A percentile compares a stretch with the other conserved stretches of the same genome.
Evolutionary conservation across 1,284 basidiomycete species (phyloP).

Genomic region (Bondarzewia mesenterica): DNA sequence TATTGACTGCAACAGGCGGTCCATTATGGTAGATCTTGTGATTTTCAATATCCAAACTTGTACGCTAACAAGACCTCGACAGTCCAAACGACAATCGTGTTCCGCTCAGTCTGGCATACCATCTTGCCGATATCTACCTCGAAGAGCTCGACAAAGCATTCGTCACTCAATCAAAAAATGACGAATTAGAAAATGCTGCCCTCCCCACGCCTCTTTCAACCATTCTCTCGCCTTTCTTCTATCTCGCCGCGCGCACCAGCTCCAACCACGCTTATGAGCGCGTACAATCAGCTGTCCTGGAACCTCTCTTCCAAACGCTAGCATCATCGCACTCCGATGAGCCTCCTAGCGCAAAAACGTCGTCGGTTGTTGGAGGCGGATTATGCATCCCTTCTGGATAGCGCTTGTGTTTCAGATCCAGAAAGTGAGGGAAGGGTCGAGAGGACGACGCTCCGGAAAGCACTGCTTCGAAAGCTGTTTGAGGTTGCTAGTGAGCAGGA

Average conservation of each 20-base stretch:
- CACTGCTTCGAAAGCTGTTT: constrained; percentile 62
- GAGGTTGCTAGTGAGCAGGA: constrained; percentile 67
- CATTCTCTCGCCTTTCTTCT: constrained; percentile 63
- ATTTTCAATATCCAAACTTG: neutral
- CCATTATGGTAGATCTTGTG: constrained; percentile 62
- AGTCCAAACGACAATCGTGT: constrained; percentile 72
- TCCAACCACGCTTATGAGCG: constrained; percentile 60
- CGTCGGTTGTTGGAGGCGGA: constrained; percentile 26
- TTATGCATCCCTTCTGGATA: constrained; percentile 37
- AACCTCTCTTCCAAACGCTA: constrained; percentile 53
- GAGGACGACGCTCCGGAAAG: constrained; percentile 39
- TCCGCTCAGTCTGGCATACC: constrained; percentile 76
- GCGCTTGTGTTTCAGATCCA: constrained; percentile 39
- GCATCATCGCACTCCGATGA: constrained; percentile 21
- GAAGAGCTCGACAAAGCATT: constrained; percentile 83
- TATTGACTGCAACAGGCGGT: constrained; percentile 57
- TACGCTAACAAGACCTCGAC: constrained; percentile 5
- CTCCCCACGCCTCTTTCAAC: constrained; percentile 47
- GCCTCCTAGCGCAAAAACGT: constrained; percentile 32
- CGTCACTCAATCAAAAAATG: constrained; percentile 13
- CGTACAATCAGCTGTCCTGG: constrained; percentile 55
- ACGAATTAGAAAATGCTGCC: constrained; percentile 14
- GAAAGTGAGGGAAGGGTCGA: constrained; percentile 28
- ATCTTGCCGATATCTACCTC: constrained; percentile 86
- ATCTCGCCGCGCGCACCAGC: constrained; percentile 57